Conservation (phyloP, 164 flowering plant genomes). For the Aristolochia contorta region DNA sequence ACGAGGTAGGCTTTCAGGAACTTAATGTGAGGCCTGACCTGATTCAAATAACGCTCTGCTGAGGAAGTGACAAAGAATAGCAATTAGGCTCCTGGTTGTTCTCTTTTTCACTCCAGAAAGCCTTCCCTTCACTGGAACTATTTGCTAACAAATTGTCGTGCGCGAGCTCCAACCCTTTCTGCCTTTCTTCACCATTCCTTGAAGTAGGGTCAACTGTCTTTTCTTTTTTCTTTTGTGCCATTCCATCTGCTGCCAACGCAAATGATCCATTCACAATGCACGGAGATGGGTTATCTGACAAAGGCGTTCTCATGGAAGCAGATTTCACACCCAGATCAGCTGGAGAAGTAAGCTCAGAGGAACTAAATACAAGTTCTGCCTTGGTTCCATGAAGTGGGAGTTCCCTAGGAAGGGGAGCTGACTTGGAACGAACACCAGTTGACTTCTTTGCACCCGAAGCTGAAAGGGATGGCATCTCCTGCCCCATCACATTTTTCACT, state of each 20-base stretch:
- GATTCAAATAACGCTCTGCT: not conserved
- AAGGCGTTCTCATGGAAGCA: slow-evolving; percentile 18
- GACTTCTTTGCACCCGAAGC: slow-evolving; percentile 1
- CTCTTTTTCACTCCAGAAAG: slow-evolving; percentile 2
- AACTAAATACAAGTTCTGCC: slow-evolving; percentile 1
- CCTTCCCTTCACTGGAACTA: no score
- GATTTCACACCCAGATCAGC: slow-evolving; percentile 6
- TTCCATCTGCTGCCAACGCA: slow-evolving; percentile 10
- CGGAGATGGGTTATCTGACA: slow-evolving; percentile 19
- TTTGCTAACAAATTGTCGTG: not conserved
- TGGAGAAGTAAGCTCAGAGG: slow-evolving; percentile 9
- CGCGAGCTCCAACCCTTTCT: not conserved
- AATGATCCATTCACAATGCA: slow-evolving; percentile 9
- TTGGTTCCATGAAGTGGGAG: slow-evolving; percentile 1
- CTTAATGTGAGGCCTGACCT: no score
- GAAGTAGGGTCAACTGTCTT: slow-evolving; percentile 5
- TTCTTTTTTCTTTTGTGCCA: slow-evolving; percentile 6
- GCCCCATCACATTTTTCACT: slow-evolving; percentile 5
- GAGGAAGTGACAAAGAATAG: not conserved
- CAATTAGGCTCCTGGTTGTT: slow-evolving; percentile 1
- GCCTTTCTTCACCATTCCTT: slow-evolving; percentile 5
- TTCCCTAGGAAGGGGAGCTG: not conserved
- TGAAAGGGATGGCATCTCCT: slow-evolving; percentile 1
- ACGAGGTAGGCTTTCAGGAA: no score
- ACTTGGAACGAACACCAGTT: not conserved